These are phyloP conservation scores for Rhododendron henanense DNA, from an alignment of 148 eudicot genomes.

Conservation along the genomic window DNA sequence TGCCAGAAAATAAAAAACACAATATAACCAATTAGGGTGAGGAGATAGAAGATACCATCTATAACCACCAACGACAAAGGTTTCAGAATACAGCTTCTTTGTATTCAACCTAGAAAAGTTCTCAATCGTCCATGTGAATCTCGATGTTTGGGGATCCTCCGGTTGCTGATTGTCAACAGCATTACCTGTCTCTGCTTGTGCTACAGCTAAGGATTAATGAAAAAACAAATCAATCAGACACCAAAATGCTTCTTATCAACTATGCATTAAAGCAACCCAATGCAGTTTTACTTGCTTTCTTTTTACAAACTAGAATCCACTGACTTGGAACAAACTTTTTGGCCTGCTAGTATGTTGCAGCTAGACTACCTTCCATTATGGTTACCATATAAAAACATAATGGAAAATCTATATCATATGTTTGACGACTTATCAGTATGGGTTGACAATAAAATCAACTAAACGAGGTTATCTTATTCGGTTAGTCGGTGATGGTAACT, in stretches of 20 bases:
- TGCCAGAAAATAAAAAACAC: not conserved
- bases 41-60: conserved; percentile 53
- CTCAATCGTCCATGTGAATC: conserved; percentile 85
- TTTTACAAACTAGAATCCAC: conserved; percentile 8
- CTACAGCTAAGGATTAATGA: conserved; percentile 29
- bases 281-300: not conserved
- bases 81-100: conserved; percentile 83
- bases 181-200: conserved; percentile 45
- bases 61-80: conserved; percentile 69
- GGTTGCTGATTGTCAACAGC: conserved; percentile 53
- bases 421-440: not conserved
- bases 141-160: conserved; percentile 72
- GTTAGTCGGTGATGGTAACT: not conserved
- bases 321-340: not conserved
- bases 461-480: not conserved
- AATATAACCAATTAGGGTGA: not conserved
- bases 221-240: conserved; percentile 9
- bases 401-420: not conserved
- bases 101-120: conserved; percentile 61
- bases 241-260: not conserved
- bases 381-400: not conserved
- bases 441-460: not conserved
- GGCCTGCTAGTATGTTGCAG: not conserved
- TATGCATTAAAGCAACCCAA: not conserved
- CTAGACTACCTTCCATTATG: not conserved